Evolutionary conservation across 371 early-diverging fungal genomes (phyloP), one percentile per base, ranked within the genome.

Genomic region (Mycotypha africana): DNA sequence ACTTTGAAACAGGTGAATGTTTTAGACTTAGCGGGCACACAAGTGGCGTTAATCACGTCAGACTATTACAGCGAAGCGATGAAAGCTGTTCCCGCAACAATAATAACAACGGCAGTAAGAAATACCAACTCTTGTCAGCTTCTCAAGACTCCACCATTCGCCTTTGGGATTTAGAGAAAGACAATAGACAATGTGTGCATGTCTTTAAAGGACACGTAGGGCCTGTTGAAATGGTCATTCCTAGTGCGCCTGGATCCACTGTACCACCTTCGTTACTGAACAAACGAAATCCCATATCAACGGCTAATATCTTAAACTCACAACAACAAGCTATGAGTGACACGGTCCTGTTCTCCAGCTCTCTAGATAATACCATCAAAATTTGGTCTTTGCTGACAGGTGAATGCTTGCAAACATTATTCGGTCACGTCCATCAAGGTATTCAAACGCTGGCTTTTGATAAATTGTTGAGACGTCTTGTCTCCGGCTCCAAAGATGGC

Each of bases 371-470:
- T 47, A 87, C 91, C 2, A 82, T 97, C 52, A 80, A 85, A 37
- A 74, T 93, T 5, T 89, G 92, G 89, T 88, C 90, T 56, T 58
- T 87, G 4, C 68, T 75, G 25, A 79, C 86, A 1, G 91, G 93
- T 8, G 68, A 83, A 42, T 89, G 91, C 35, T 55, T 91, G 0
- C 78, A 82, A 33, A 88, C 91, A 0, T 53, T 92, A 15, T 86
- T 87, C 66, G 94, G 94, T 0, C 93, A 95, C 57, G 75, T 81
- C 2, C n/a, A n/a, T n/a, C 89, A 91, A 47, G 93, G 93, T 20
- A 88, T 98, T 4, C 86, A 89, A 74, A 76, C 87, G 0, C 49
- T 85, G 22, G 89, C 89, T 2, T 85, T 88, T 52, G 92, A 95
- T 62, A 81, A 88, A 42, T 74, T 94, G 38, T n/a, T n/a, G n/a